A percentile compares a stretch with the other conserved stretches of the same genome.
phyloP scores from a whole-genome alignment of 371 early-diverging fungal species.

The Rhizopus arrhizus region DNA sequence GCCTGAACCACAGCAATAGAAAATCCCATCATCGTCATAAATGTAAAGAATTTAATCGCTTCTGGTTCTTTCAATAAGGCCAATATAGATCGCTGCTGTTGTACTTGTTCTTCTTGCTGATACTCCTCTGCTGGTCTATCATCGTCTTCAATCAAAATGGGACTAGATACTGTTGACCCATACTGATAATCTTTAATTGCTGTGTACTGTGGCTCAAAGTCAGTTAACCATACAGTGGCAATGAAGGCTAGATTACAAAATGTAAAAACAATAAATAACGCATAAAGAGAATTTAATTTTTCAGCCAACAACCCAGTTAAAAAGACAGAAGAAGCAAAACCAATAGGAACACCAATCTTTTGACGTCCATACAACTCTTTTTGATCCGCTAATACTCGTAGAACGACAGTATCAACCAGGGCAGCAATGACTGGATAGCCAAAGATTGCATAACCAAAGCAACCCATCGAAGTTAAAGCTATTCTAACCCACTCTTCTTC shows the following conservation, averaged over 20 bases:
- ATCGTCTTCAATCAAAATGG: too few species aligned
- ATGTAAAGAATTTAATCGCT: conserved; percentile 29
- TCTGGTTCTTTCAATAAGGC: conserved; percentile 24
- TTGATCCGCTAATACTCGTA: conserved; percentile 31
- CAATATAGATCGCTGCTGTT: conserved; percentile 23
- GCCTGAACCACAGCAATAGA: conserved; percentile 32
- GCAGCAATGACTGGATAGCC: conserved; percentile 42
- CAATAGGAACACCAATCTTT: conserved; percentile 40
- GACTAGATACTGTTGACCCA: conserved; percentile 4
- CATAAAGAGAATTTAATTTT: conserved; percentile 26
- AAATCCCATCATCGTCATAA: conserved; percentile 30
- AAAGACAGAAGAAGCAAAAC: conserved; percentile 37
- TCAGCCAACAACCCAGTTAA: conserved; percentile 36
- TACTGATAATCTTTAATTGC: conserved; percentile 1
- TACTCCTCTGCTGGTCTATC: background rate
- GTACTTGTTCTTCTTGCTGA: conserved; percentile 6
- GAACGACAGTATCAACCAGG: conserved; percentile 29
- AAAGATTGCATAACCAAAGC: conserved; percentile 44
- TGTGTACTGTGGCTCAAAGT: conserved; percentile 17
- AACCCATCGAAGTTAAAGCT: conserved; percentile 25
- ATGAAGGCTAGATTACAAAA: conserved; percentile 28
- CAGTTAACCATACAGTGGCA: conserved; percentile 10
- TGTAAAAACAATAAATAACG: conserved; percentile 32
- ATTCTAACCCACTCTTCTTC: conserved; percentile 20
- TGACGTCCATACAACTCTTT: conserved; percentile 40